A percentile compares a stretch with the other conserved stretches of the same genome.
These are phyloP conservation scores for Acer campestre DNA, from an alignment of 345 rosid species.

Conservation along the genomic window DNA sequence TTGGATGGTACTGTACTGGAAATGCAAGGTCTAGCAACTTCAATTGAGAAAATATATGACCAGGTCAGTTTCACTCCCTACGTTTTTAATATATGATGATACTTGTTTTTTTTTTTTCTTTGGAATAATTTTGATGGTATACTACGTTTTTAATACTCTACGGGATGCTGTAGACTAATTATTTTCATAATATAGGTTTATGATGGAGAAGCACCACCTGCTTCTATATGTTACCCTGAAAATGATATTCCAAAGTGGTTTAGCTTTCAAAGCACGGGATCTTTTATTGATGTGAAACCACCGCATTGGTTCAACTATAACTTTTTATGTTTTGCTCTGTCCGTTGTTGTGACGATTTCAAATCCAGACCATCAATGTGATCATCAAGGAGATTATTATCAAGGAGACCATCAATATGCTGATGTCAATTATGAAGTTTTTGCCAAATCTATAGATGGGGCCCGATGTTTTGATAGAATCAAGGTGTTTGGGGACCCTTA, in stretches of 20 bases:
- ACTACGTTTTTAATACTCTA: no score
- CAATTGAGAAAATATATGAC: no score
- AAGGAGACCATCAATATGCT: fast-evolving
- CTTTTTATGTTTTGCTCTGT: neutral
- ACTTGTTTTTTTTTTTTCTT: no score
- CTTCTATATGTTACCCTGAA: neutral
- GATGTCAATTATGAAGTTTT: neutral
- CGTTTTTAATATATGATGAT: no score
- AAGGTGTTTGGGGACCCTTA: no score
- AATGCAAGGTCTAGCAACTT: neutral
- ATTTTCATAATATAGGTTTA: neutral
- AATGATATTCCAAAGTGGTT: neutral
- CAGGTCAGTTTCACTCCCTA: neutral
- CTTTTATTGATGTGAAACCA: neutral
- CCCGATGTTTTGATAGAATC: neutral
- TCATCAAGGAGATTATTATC: no score
- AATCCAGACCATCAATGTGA: neutral
- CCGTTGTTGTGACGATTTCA: neutral
- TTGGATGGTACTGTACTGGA: neutral
- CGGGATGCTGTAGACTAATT: neutral
- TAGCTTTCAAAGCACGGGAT: neutral
- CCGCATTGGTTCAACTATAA: neutral
- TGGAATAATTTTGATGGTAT: neutral
- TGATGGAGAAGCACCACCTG: neutral
- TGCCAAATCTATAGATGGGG: neutral